Percentiles rank a stretch among this genome's conserved stretches.
Evolutionary conservation across 202 grass and related monocot species (phyloP).

Genomic region (Panicum virgatum): DNA sequence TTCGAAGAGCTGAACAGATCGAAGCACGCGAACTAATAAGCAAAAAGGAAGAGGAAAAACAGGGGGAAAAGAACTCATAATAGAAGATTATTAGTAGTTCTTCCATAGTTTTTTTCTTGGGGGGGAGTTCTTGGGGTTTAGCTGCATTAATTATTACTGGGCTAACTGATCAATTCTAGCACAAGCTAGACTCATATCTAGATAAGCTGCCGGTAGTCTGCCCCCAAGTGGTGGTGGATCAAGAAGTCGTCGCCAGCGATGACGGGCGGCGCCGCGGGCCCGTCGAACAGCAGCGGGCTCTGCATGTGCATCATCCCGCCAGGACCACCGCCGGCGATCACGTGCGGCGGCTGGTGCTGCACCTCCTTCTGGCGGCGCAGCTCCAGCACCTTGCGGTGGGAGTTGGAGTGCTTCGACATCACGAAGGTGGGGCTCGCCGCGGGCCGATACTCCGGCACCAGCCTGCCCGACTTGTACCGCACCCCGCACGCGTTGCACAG

Average conservation of each 20-base stretch:
- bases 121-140: conserved; percentile 30
- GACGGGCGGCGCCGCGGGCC: conserved; percentile 12
- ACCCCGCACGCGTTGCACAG: conserved; percentile 97
- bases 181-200: conserved; percentile 39
- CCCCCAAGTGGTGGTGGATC: conserved; percentile 66
- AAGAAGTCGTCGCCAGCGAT: conserved; percentile 62
- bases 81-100: conserved; percentile 37
- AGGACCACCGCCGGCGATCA: background rate
- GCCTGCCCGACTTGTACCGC: conserved; percentile 84
- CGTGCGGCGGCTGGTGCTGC: conserved; percentile 20
- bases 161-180: conserved; percentile 46
- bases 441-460: conserved; percentile 94
- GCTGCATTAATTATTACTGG: conserved; percentile 57
- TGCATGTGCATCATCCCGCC: conserved; percentile 41
- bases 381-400: conserved; percentile 94
- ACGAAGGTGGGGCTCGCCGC: conserved; percentile 84
- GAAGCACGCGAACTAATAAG: conserved; percentile 28
- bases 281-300: conserved; percentile 47
- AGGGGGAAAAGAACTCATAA: conserved; percentile 43
- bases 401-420: conserved; percentile 83
- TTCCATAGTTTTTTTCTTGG: conserved; percentile 19
- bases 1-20: conserved; percentile 45
- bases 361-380: conserved; percentile 78
- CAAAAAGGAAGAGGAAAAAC: background rate
- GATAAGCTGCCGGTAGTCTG: conserved; percentile 77